A percentile compares a stretch with the other conserved stretches of the same genome.
These are phyloP conservation scores for Nakazawaea ishiwadae DNA, from an alignment of 805 yeast species.

Conservation along the genomic window DNA sequence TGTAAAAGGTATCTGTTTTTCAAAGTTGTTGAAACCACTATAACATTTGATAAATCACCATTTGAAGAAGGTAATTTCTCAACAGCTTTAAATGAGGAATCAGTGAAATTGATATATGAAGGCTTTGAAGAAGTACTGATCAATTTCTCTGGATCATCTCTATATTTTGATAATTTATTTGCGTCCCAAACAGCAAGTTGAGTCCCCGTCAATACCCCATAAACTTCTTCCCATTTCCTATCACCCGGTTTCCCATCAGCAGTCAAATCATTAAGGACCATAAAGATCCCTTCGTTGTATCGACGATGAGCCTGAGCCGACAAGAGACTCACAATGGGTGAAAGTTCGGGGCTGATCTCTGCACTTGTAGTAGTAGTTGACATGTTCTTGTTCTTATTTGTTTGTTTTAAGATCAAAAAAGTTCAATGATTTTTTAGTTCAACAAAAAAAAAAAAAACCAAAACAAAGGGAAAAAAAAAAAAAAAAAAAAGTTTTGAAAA, in stretches of 20 bases:
- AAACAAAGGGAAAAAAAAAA: no score
- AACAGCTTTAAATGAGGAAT: conserved; percentile 77
- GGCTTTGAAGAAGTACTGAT: conserved; percentile 69
- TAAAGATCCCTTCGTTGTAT: conserved; percentile 71
- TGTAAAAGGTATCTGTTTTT: conserved; percentile 85
- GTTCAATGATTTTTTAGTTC: neutral
- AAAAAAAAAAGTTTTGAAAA: no score
- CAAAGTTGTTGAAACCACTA: conserved; percentile 88
- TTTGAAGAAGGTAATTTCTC: conserved; percentile 57
- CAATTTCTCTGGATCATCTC: conserved; percentile 45
- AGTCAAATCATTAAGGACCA: conserved; percentile 68
- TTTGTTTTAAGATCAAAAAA: no score
- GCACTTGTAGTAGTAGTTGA: neutral
- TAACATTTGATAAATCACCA: conserved; percentile 68
- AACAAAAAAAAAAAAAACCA: no score
- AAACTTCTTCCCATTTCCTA: conserved; percentile 88
- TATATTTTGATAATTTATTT: conserved; percentile 46
- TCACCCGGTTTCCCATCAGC: conserved; percentile 85
- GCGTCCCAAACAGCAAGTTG: conserved; percentile 94
- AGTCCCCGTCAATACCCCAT: conserved; percentile 85
- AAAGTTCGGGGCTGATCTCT: conserved; percentile 36
- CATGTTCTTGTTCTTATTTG: neutral
- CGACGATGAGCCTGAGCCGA: conserved; percentile 73
- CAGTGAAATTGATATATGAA: conserved; percentile 84
- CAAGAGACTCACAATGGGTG: conserved; percentile 70